Conservation (phyloP, 306 rosid species). For the Vigna trinervia region DNA sequence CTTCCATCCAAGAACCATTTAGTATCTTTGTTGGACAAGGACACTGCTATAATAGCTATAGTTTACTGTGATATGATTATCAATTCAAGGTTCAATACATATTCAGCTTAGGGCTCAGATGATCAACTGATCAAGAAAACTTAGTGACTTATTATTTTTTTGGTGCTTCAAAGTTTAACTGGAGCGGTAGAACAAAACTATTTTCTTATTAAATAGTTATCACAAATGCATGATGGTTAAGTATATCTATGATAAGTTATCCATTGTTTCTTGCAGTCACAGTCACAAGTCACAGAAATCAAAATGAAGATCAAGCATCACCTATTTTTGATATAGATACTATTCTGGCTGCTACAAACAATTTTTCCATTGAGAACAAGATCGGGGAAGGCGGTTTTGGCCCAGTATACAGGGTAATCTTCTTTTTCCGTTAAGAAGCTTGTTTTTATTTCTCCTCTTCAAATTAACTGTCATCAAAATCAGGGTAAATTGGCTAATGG, state of each 20-base stretch:
- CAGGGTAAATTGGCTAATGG: constrained; percentile 52
- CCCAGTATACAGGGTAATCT: constrained; percentile 54
- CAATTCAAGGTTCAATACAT: neutral
- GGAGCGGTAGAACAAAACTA: neutral
- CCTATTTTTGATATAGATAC: constrained; percentile 44
- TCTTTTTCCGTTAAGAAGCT: neutral
- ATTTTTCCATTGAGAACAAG: constrained; percentile 47
- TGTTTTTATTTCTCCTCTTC: neutral
- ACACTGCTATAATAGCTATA: neutral
- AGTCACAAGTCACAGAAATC: neutral
- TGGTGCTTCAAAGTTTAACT: neutral
- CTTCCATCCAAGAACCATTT: constrained; percentile 7
- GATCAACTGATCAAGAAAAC: neutral
- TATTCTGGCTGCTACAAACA: constrained; percentile 49
- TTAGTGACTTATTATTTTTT: neutral
- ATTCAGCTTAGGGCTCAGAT: neutral
- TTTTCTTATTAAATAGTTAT: neutral
- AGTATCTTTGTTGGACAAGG: neutral
- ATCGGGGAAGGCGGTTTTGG: constrained; percentile 65
- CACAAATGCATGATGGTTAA: neutral
- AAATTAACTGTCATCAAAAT: neutral
- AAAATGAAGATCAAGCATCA: constrained; percentile 41
- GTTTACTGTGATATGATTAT: neutral
- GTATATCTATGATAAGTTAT: neutral
- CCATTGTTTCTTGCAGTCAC: constrained; percentile 9